Conservation (phyloP, 1,284 basidiomycete species). For the Pseudozyma sp. region DNA sequence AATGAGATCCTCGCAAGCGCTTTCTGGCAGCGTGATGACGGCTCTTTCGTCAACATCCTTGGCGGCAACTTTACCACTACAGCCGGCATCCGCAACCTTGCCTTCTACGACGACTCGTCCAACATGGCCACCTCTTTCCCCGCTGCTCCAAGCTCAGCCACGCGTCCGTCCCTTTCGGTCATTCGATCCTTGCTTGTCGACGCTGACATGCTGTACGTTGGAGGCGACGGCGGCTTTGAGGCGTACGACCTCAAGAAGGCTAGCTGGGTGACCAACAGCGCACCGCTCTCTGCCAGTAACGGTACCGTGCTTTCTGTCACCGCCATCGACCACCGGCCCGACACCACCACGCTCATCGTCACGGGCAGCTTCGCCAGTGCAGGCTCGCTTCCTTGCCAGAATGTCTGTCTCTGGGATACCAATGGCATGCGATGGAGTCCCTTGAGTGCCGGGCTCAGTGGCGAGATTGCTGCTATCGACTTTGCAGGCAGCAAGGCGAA, state of each 20-base stretch:
- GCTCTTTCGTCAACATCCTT: constrained; percentile 76
- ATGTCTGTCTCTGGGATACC: constrained; percentile 83
- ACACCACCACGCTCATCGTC: constrained; percentile 79
- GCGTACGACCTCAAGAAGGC: constrained; percentile 54
- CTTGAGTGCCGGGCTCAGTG: constrained; percentile 84
- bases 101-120: constrained; percentile 76
- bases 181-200: constrained; percentile 71
- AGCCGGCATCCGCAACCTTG: constrained; percentile 74
- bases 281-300: constrained; percentile 41
- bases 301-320: constrained; percentile 76
- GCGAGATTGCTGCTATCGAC: constrained; percentile 81
- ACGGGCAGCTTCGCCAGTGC: constrained; percentile 86
- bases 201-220: constrained; percentile 57
- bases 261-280: constrained; percentile 51
- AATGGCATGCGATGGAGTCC: constrained; percentile 80
- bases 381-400: constrained; percentile 80
- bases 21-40: constrained; percentile 84
- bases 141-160: constrained; percentile 26
- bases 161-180: constrained; percentile 71
- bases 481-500: constrained; percentile 73
- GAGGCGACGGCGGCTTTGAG: constrained; percentile 62
- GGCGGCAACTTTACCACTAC: constrained; percentile 89
- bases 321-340: constrained; percentile 78
- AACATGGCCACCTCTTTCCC: constrained; percentile 74
- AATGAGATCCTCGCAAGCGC: constrained; percentile 86